Base-by-base conservation (phyloP, 169 alveolate species). In the Haemoproteus tartakovskyi region DNA sequence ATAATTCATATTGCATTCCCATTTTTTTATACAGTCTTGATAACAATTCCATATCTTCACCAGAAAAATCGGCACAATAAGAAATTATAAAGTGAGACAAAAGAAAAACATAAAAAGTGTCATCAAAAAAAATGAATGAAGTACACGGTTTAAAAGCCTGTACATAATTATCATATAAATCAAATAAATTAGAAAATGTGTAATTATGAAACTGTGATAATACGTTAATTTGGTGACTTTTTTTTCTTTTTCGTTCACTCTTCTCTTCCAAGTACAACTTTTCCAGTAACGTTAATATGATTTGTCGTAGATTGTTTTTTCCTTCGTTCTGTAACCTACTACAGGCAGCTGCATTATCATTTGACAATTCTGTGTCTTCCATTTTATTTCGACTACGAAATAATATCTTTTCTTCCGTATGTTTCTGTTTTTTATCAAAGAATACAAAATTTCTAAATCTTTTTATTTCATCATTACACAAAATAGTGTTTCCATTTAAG, bases 1-100 rank as follows among this genome's bases (percentile, higher is more conserved):
- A 62, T 21, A 62, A 22, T 29, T 62, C 80, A 62, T 62, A 40
- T 48, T 62, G 47, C 43, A 62, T 43, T 8, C 80, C 80, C 3
- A 62, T 24, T 48, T 62, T 18, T 36, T 48, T 62, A 62, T 62
- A 62, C 19, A 62, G 38, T 22, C 33, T 22, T 47, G 56, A 26
- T 41, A 62, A 29, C 11, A 48, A 33, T 47, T 62, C 80, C 12
- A 62, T 47, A 40, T 62, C 21, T 16, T 62, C 12, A 14, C 50
- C 36, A 21, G 51, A 12, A 37, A 47, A 62, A 30, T 62, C 30
- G 19, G 47, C 33, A 21, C 80, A 62, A 37, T 62, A 62, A 0
- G 22, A 26, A 41, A 40, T 54, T 52, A 62, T 52, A 41, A 48
- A 62, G 19, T 36, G 36, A 4, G 80, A 47, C 19, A 62, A 19